These are phyloP conservation scores for Xanthoconium stramineum DNA, from an alignment of 768 basidiomycete species.

Conservation along the genomic window DNA sequence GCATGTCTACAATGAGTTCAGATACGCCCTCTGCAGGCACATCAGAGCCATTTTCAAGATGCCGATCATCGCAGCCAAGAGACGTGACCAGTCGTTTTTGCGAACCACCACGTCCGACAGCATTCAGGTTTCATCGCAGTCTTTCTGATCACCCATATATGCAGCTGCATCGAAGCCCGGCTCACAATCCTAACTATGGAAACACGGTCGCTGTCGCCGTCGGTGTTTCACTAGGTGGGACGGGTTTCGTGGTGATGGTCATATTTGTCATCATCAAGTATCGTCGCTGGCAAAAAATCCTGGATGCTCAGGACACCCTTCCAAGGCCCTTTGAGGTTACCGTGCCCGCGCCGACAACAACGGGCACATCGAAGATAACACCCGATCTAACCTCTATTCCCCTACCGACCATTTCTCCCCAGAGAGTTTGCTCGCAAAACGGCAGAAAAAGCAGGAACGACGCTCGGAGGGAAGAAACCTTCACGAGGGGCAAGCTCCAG, in stretches of 20 bases:
- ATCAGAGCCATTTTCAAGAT: conserved; percentile 6
- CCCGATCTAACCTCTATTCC: neutral
- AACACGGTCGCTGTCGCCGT: conserved; percentile 17
- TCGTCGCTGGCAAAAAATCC: conserved; percentile 12
- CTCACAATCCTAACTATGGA: neutral
- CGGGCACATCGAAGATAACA: neutral
- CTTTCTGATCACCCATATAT: conserved; percentile 4
- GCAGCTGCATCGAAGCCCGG: neutral
- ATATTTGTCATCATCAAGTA: conserved; percentile 17
- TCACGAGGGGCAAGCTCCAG: neutral
- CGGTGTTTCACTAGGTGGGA: conserved; percentile 21
- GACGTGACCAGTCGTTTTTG: neutral
- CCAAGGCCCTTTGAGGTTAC: conserved; percentile 24
- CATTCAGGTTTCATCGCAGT: neutral
- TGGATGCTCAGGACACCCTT: conserved; percentile 22
- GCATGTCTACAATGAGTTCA: conserved; percentile 25
- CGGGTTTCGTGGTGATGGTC: conserved; percentile 10
- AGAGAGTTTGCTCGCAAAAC: neutral
- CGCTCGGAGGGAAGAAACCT: neutral
- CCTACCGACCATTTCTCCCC: neutral
- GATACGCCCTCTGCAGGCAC: conserved; percentile 1
- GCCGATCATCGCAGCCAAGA: conserved; percentile 2
- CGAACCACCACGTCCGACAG: neutral
- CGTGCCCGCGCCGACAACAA: conserved; percentile 8
- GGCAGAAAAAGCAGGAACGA: neutral